Base-by-base conservation (phyloP, 2,329 filamentous ascomycete species). In the Fusarium heterosporum region DNA sequence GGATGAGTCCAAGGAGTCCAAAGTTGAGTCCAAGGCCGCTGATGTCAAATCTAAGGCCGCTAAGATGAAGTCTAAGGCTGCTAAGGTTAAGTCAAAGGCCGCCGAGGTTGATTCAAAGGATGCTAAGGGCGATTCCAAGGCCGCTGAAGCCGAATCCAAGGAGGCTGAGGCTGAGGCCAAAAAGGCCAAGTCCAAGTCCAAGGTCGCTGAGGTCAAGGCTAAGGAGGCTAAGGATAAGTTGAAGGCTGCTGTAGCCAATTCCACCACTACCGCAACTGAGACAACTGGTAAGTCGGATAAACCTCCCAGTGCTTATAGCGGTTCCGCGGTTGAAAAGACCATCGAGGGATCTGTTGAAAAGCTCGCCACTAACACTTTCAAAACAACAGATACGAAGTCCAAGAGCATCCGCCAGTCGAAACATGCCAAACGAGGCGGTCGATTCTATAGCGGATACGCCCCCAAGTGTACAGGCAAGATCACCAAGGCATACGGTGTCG, bases 361-460 rank as follows among this genome's bases (percentile, higher is more conserved):
- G 13, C 52, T 38, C 26, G 39, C 61, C 7, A 45, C 51, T 39
- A 66, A 60, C 47, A 29, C 55, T 30, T 47, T 55, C 12, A 50
- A 69, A 38, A 47, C 61, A 7, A 32, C 34, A 19, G 42, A 69
- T 13, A 40, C 39, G n/a, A 34, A 42, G 38, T 26, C 53, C 46
- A 53, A 28, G 28, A 28, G 11, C 2, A 34, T 30, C 26, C 26
- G 48, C 17, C 41, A 17, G n/a, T 14, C 46, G 29, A 41, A n/a
- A 13, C 29, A 6, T 26, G 41, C 36, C 39, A 62, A 57, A 25
- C 63, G 68, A 58, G 56, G 39, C 28, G 49, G 55, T 43, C 68
- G 68, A 43, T 64, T 59, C 52, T 71, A 70, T 55, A 69, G 70
- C 46, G 69, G 66, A 49, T 53, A 57, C 16, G 41, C 42, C 19